Evolutionary conservation across 2,329 filamentous ascomycete species (phyloP), one percentile per base, ranked within the genome.

Genomic region (Geosmithia putterillii): DNA sequence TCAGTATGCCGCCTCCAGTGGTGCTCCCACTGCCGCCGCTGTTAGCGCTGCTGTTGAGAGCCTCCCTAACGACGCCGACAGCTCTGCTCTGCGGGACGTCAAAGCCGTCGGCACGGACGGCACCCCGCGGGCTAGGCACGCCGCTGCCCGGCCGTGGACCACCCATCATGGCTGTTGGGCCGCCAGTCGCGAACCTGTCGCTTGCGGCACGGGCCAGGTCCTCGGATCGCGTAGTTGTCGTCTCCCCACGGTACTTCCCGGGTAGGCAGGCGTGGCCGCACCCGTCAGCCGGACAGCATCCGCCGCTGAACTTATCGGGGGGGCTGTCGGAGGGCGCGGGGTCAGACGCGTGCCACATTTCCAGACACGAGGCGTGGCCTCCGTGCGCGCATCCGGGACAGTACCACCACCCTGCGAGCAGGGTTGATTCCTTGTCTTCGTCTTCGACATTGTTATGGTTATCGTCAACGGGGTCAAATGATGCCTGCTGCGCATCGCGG

Each of bases 231-330:
- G 62, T 62, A 0, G 63, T 65, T 21, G 55, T 59, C 1, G 54
- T 64, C 50, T 76, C 71, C 7, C 69, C 62, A 4, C 73, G 66
- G 59, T 75, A 79, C 32, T 62, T 62, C 0, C 75, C 74, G 0
- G 76, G 75, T 0, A 81, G 64, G 47, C 78, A 82, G 22, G 74
- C 73, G 51, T 82, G 78, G 3, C 76, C 71, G 52, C 78, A 82
- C 0, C 78, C 77, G 47, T 81, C 76, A n/a, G 79, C 58, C 2
- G 78, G 77, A 48, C 78, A 82, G 55, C 71, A 79, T 0, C 78
- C 78, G 40, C 71, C 74, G 25, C 70, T 71, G 48, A 57, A 64
- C 19, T 60, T 59, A n/a, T n/a, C n/a, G 23, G 51, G 47, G 1
- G 48, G 23, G 8, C 45, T 45, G 22, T 53, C 49, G 17, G 51